These are phyloP conservation scores for Coffea humblotiana DNA, from an alignment of 305 asterid species.

Conservation along the genomic window DNA sequence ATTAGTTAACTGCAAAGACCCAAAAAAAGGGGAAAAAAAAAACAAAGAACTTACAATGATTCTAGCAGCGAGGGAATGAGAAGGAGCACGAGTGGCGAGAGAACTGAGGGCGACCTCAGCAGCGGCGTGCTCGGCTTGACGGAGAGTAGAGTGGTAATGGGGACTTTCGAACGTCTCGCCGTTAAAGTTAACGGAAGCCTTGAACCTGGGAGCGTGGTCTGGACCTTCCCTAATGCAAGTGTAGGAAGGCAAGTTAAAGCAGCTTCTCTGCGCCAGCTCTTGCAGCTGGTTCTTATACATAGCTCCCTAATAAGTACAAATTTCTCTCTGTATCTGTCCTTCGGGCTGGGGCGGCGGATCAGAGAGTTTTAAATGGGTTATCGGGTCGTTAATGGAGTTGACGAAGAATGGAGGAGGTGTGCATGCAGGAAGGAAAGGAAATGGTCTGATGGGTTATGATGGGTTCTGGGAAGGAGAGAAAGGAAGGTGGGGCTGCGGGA, in stretches of 20 bases:
- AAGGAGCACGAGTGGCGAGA: slow-evolving; percentile 43
- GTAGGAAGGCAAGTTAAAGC: slow-evolving; percentile 48
- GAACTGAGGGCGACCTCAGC: slow-evolving; percentile 56
- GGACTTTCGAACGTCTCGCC: slow-evolving; percentile 55
- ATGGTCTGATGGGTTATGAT: background rate
- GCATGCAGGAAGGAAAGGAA: background rate
- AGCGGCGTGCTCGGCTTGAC: slow-evolving; percentile 64
- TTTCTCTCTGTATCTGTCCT: background rate
- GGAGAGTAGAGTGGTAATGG: slow-evolving; percentile 45
- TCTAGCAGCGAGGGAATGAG: slow-evolving; percentile 61
- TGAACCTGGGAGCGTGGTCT: slow-evolving; percentile 65
- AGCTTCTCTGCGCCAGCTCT: slow-evolving; percentile 57
- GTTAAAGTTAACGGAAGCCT: slow-evolving; percentile 50
- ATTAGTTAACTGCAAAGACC: background rate
- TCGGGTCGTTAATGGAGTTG: background rate
- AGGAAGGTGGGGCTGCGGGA: background rate
- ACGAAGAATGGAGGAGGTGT: background rate
- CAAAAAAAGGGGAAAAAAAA: background rate
- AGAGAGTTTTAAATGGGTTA: background rate
- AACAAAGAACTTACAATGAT: slow-evolving; percentile 42
- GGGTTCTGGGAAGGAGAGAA: slow-evolving; percentile 19
- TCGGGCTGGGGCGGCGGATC: slow-evolving; percentile 7
- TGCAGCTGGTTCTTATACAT: slow-evolving; percentile 58
- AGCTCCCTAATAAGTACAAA: background rate
- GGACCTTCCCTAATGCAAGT: slow-evolving; percentile 57